These are phyloP conservation scores for Psophocarpus tetragonolobus DNA, from an alignment of 306 rosid species.

Conservation along the genomic window DNA sequence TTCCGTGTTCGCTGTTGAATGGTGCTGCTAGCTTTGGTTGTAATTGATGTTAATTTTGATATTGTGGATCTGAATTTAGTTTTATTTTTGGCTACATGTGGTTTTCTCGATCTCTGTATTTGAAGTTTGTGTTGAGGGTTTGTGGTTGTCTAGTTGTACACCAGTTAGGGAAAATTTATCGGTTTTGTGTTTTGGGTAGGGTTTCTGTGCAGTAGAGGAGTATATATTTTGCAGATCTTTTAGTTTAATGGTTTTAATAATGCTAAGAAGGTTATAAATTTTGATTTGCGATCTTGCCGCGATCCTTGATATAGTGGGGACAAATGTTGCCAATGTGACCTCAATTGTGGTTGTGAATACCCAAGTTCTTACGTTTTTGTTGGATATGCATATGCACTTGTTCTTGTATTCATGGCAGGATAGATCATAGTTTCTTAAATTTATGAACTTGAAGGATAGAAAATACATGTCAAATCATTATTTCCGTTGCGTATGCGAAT, in stretches of 20 bases:
- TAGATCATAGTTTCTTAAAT: neutral
- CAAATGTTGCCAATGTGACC: too few species aligned
- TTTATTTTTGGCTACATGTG: neutral
- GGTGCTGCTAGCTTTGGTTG: neutral
- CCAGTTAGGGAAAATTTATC: neutral
- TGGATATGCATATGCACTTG: neutral
- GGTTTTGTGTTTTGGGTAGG: neutral
- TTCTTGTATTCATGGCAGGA: neutral
- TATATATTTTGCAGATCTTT: slow-evolving; percentile 6
- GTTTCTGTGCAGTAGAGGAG: neutral
- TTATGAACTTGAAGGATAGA: neutral
- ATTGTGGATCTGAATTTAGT: neutral
- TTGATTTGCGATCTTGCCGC: too few species aligned
- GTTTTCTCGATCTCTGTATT: neutral
- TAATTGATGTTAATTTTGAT: neutral
- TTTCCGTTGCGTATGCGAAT: neutral
- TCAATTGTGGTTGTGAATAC: too few species aligned
- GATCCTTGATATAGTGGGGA: too few species aligned
- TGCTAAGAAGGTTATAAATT: neutral
- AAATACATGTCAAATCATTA: neutral
- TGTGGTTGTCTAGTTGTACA: neutral
- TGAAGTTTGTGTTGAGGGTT: neutral
- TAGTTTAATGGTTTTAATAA: neutral
- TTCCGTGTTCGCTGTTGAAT: neutral
- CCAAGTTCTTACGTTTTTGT: neutral